Evolutionary conservation across 371 early-diverging fungal species (phyloP), one percentile per base, ranked within the genome.

Genomic region (Mortierella sp.): DNA sequence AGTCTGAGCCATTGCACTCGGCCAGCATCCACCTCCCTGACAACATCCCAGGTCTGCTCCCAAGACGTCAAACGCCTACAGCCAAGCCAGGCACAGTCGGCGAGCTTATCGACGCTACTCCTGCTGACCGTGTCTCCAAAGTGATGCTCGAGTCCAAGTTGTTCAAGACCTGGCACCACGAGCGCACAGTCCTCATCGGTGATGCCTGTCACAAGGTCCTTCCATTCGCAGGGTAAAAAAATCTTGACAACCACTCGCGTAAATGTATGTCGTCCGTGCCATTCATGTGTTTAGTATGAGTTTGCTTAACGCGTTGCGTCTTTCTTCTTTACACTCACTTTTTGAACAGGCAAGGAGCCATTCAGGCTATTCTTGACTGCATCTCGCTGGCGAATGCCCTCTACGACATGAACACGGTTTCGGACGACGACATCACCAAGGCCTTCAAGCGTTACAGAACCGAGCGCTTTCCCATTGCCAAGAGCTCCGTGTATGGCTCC

Each of bases 81-180:
- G 78, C 82, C 35, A 78, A 60, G 51, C 85, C 85, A n/a, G 85
- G 85, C 1, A 84, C 85, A 6, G 79, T 84, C 6, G 85, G 63
- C 3, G 81, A 78, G 76, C 76, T 84, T 54, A 75, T 84, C 65
- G 85, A 84, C 41, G 81, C 82, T 1, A 84, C 85, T 21, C 81
- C 79, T 21, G 38, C 44, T 7, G 81, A 81, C 18, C 78, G 81
- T 11, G 74, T 84, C 68, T 84, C 85, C 16, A 84, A 84, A 55
- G 85, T 84, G 27, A 84, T 84, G 85, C 75, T 84, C 18, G 81
- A 84, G 76, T 84, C 81, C 44, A 84, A 84, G 79, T 8, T 81
- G 29, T 84, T 81, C 75, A 84, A 84, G 68, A 76, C 74, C 16
- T 84, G 85, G 85, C 55, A 78, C 76, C 74, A 78, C 54, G 85